A percentile compares a stretch with the other conserved stretches of the same genome.
phyloP scores from a whole-genome alignment of 345 rosid genomes.

The Conringia planisiliqua region DNA sequence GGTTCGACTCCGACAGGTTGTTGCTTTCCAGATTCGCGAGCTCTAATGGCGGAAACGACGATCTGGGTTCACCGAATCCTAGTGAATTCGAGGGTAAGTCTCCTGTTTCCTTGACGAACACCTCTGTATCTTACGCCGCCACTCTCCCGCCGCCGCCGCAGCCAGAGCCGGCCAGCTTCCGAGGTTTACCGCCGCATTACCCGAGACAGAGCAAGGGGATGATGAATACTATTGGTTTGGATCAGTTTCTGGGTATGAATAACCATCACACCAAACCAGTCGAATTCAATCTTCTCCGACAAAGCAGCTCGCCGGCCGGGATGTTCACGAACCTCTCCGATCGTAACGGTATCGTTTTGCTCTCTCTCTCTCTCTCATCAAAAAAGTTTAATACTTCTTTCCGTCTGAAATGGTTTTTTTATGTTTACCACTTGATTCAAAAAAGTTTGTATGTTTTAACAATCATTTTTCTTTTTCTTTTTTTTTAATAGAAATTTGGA shows the following conservation, averaged over 20 bases:
- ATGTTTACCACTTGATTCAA: background rate
- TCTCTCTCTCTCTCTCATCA: background rate
- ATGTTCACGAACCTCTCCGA: slow-evolving; percentile 53
- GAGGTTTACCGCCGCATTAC: slow-evolving; percentile 77
- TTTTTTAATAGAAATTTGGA: background rate
- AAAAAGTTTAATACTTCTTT: background rate
- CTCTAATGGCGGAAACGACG: slow-evolving; percentile 32
- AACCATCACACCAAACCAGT: slow-evolving; percentile 41
- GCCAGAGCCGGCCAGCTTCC: slow-evolving; percentile 39
- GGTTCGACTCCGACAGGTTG: slow-evolving; percentile 41
- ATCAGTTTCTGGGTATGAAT: slow-evolving; percentile 44
- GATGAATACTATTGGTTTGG: slow-evolving; percentile 47
- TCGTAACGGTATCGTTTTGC: slow-evolving; percentile 60
- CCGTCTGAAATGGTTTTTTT: background rate
- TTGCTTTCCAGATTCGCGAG: slow-evolving; percentile 42
- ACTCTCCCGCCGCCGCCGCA: slow-evolving; percentile 22
- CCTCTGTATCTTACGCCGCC: slow-evolving; percentile 31
- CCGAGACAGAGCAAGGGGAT: slow-evolving; percentile 55
- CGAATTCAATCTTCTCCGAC: slow-evolving; percentile 55
- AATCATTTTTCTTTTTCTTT: background rate
- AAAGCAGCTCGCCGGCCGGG: slow-evolving; percentile 84
- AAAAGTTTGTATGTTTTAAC: background rate
- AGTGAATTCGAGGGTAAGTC: slow-evolving; percentile 35
- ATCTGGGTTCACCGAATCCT: slow-evolving; percentile 20
- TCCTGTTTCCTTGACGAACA: slow-evolving; percentile 26